phyloP scores from a whole-genome alignment of 306 rosid species.

The Acacia acuminata region DNA sequence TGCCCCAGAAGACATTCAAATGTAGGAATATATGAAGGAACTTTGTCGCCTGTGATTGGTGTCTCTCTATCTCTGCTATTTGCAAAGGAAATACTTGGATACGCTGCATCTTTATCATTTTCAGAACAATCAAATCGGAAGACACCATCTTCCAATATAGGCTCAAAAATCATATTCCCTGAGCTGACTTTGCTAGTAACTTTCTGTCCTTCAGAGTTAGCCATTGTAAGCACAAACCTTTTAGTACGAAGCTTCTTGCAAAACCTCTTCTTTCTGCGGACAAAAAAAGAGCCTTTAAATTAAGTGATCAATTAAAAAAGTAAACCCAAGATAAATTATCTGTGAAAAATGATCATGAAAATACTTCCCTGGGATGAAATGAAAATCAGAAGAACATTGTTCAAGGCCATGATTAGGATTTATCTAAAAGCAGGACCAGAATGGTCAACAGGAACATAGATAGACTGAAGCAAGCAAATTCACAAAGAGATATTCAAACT shows the following conservation, averaged over 20 bases:
- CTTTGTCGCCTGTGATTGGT: constrained; percentile 45
- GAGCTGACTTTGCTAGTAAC: constrained; percentile 43
- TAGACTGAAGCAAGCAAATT: background rate
- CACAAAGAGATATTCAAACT: background rate
- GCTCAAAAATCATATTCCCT: constrained; percentile 71
- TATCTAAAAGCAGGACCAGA: constrained; percentile 6
- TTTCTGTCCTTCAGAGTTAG: constrained; percentile 35
- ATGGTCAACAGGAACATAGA: background rate
- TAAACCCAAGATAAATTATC: background rate
- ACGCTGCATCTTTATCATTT: constrained; percentile 61
- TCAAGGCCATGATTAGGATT: background rate
- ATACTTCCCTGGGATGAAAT: background rate
- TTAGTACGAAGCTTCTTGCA: constrained; percentile 36
- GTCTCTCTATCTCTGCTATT: constrained; percentile 63
- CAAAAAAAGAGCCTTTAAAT: background rate
- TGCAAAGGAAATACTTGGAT: constrained; percentile 74
- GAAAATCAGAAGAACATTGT: background rate
- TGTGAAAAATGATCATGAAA: constrained; percentile 13
- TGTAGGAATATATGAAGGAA: constrained; percentile 59
- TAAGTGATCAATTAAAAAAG: background rate
- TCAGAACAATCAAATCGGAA: constrained; percentile 87
- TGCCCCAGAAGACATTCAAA: constrained; percentile 59
- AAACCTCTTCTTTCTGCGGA: constrained; percentile 49
- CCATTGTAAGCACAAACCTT: constrained; percentile 56
- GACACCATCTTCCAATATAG: constrained; percentile 76